phyloP scores from a whole-genome alignment of 495 filamentous ascomycete genomes.

The Evansstolkia leycettana region DNA sequence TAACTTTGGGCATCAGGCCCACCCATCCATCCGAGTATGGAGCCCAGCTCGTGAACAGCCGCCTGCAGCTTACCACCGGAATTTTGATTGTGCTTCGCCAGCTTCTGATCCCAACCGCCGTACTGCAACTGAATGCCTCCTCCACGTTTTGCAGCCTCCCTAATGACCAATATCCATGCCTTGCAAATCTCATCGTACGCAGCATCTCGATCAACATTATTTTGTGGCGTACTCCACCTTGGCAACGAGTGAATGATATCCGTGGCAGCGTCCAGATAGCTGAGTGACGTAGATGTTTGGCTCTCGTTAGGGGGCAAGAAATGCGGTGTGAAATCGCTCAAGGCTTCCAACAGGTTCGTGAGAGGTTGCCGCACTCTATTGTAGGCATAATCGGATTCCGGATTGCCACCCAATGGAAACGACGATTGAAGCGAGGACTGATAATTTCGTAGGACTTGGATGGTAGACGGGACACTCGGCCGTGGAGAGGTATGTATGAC shows the following conservation, averaged over 20 bases:
- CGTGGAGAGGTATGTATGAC: slow-evolving; percentile 75
- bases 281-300: slow-evolving; percentile 65
- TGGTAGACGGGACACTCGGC: slow-evolving; percentile 66
- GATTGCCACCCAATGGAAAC: slow-evolving; percentile 73
- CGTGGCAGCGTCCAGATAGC: slow-evolving; percentile 79
- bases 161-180: slow-evolving; percentile 87
- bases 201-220: slow-evolving; percentile 84
- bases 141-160: slow-evolving; percentile 80
- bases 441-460: slow-evolving; percentile 72
- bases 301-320: slow-evolving; percentile 86
- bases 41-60: slow-evolving; percentile 65
- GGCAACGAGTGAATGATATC: slow-evolving; percentile 81
- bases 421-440: slow-evolving; percentile 64
- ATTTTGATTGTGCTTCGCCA: slow-evolving; percentile 79
- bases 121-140: slow-evolving; percentile 86
- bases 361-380: slow-evolving; percentile 81
- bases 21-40: slow-evolving; percentile 66
- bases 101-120: slow-evolving; percentile 83
- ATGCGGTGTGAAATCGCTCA: slow-evolving; percentile 88
- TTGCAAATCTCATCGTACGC: slow-evolving; percentile 92
- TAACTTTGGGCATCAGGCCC: slow-evolving; percentile 34
- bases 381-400: slow-evolving; percentile 84
- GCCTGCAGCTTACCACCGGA: slow-evolving; percentile 72
- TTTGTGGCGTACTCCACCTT: slow-evolving; percentile 70
- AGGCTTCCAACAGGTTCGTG: slow-evolving; percentile 68